Evolutionary conservation across 2,329 filamentous ascomycete species (phyloP), one percentile per base, ranked within the genome.

Genomic region (Thielaviopsis ethacetica): DNA sequence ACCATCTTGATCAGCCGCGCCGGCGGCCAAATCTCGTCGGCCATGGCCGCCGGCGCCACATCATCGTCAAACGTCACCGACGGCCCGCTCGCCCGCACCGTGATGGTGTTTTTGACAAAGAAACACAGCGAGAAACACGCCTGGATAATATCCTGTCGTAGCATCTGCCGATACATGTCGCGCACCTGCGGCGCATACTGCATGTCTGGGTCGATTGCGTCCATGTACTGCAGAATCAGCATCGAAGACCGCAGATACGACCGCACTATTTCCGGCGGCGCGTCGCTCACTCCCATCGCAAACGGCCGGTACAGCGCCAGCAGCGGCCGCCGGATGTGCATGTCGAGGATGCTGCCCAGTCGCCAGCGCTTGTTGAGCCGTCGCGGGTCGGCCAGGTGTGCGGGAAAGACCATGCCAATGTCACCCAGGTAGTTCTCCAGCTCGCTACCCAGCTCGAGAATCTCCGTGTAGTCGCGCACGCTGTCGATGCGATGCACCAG

Each of bases 121-220:
- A 76, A 79, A 64, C 78, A 81, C 13, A 81, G 69, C 60, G 77
- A 78, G 52, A 81, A 72, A 2, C 76, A 75, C 0, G 78, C 76
- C 65, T 80, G 77, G 21, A 79, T 69, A 24, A 81, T 75, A 62
- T 81, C 78, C 61, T 74, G 72, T 63, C 76, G 78, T 41, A 81
- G 65, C 12, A 79, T 69, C 54, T 78, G 71, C 60, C 78, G 72
- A 58, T 79, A 77, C 71, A 80, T 76, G 60, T 77, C 75, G 63
- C 71, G 71, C 24, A 78, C 70, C 50, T 75, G 73, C 49, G 71
- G 67, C 56, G 75, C 80, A 53, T 74, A 72, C 2, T 73, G 69
- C 5, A 72, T 68, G 24, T 68, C 65, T 0, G 76, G 73, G 60
- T 80, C 76, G 5, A 80, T 66, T 62, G 80, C 77, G 62, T 80